Conservation (phyloP, 441 rosid species). For the Corymbia calophylla region DNA sequence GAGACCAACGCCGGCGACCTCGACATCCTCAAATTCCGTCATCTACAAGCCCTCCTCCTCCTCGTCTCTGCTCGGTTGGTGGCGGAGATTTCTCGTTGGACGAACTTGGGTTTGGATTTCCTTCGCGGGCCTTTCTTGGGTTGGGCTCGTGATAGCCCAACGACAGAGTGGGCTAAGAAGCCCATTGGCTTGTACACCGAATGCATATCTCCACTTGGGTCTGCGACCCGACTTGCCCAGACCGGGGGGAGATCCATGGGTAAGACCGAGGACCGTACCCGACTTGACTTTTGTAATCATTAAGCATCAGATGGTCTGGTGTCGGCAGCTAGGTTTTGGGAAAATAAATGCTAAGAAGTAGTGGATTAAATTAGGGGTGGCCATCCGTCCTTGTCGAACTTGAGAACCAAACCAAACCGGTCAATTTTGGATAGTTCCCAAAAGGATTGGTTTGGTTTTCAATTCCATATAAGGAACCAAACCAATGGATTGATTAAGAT, state of each 20-base stretch:
- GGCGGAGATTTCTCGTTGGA: neutral
- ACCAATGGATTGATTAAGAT: rapidly evolving
- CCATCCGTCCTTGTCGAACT: rapidly evolving
- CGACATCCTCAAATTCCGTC: too few species aligned
- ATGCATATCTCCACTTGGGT: neutral
- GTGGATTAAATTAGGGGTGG: neutral
- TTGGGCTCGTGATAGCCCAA: neutral
- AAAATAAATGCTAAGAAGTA: neutral
- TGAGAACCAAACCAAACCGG: neutral
- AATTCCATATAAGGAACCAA: rapidly evolving
- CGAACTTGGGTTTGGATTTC: neutral
- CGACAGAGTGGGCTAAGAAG: neutral
- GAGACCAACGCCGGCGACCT: neutral
- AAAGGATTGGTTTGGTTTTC: too few species aligned
- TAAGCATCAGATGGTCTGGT: neutral
- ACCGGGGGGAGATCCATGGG: neutral
- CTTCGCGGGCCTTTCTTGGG: neutral
- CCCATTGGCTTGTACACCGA: neutral
- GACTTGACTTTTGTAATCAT: neutral
- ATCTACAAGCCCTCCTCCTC: neutral
- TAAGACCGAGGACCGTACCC: neutral
- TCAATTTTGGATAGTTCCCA: rapidly evolving
- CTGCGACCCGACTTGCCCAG: neutral
- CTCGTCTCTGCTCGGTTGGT: neutral
- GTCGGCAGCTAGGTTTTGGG: neutral